These are phyloP conservation scores for Serendipita sp. DNA, from an alignment of 768 basidiomycete genomes.

Conservation along the genomic window DNA sequence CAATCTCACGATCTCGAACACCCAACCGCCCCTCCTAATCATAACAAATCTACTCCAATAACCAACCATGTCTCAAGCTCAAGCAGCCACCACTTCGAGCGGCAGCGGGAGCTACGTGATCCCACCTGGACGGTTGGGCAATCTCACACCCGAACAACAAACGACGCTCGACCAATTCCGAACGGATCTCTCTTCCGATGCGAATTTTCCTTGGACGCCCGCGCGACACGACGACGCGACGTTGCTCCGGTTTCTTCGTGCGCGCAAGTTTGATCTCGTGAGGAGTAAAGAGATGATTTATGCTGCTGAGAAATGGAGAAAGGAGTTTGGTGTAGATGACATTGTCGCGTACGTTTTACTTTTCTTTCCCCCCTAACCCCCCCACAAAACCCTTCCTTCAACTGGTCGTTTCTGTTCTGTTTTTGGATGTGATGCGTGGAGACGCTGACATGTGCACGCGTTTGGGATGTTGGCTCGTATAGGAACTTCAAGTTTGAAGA, in stretches of 20 bases:
- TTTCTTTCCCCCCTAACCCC: neutral
- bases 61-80: neutral
- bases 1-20: neutral
- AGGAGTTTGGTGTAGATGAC: constrained; percentile 66
- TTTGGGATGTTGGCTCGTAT: constrained; percentile 4
- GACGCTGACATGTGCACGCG: neutral
- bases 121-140: constrained; percentile 61
- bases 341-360: constrained; percentile 37
- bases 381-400: neutral
- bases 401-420: neutral
- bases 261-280: constrained; percentile 76
- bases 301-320: constrained; percentile 75
- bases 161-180: constrained; percentile 53
- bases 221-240: constrained; percentile 56
- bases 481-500: constrained; percentile 83
- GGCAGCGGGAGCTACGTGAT: constrained; percentile 22
- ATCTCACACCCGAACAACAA: constrained; percentile 46
- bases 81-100: neutral
- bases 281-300: constrained; percentile 76
- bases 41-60: neutral
- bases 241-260: constrained; percentile 71
- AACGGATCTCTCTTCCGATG: constrained; percentile 43
- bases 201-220: constrained; percentile 32
- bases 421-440: neutral
- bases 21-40: too few species aligned